Evolutionary conservation across 176 grass and related monocot genomes (phyloP), one percentile per base, ranked within the genome.

Genomic region (Carex scoparia): DNA sequence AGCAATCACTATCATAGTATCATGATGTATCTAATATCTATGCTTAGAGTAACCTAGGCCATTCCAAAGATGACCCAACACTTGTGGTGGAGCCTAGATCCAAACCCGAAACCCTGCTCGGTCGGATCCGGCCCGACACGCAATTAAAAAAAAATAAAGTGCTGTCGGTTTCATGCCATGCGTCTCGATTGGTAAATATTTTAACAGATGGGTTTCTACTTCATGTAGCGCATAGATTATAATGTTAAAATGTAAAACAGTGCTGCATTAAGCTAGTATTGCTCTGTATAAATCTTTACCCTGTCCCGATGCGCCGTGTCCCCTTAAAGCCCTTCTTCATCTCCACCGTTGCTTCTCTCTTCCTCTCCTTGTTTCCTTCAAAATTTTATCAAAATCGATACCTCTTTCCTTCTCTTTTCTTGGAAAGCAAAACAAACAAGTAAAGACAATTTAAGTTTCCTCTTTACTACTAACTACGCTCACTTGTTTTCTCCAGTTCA

Each of bases 121-220:
- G 23, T 46, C 81, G 81, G 63, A 83, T 67, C 80, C 80, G 80
- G 44, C 61, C 54, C 81, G 44, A 83, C 62, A 83, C 1, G 13
- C 68, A 83, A 83, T 66, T 51, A 63, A 83, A 69, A 66, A 67
- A 30, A 32, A 66, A 40, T 40, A 40, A 42, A 18, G 16, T 19
- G 38, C 5, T 83, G 79, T 81, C 79, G 61, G 79, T 5, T 81
- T 81, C 33, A 35, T 80, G 31, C 7, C 57, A 59, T 80, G 78
- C 32, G 28, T 80, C 18, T 35, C 32, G 57, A 80, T 80, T 55
- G 38, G 38, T 40, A 40, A 40, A 40, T 40, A 40, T 40, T 40
- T 40, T 49, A 49, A 49, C 8, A 49, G 8, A 49, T 8, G 1
- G 1, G 8, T 49, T 49, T 10, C 2, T 9, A 49, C 46, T 49